Evolutionary conservation across 176 grass and related monocot genomes (phyloP).

Genomic region (Paspalum vaginatum): DNA sequence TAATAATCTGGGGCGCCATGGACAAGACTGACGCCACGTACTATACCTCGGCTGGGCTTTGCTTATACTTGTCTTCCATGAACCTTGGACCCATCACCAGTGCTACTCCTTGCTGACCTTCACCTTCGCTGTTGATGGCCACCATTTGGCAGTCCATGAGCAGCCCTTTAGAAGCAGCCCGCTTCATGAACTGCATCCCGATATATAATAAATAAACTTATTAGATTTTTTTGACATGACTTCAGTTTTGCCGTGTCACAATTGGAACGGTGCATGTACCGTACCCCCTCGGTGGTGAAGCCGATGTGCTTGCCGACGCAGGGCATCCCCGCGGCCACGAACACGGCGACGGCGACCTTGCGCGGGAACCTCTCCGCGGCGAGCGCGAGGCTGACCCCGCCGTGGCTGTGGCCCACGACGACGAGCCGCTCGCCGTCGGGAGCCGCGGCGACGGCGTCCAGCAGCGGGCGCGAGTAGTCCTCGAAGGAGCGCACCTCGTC

Average conservation of each 20-base stretch:
- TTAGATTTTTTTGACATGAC: neutral
- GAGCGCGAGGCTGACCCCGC: slow-evolving; percentile 52
- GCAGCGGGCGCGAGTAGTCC: slow-evolving; percentile 53
- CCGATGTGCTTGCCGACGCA: slow-evolving; percentile 42
- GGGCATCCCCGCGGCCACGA: slow-evolving; percentile 46
- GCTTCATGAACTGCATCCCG: slow-evolving; percentile 47
- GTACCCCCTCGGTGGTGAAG: neutral
- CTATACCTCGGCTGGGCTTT: slow-evolving; percentile 40
- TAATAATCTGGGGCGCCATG: no score
- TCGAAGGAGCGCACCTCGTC: slow-evolving; percentile 42
- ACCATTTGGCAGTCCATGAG: slow-evolving; percentile 45
- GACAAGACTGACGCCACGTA: neutral
- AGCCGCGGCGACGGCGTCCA: slow-evolving; percentile 31
- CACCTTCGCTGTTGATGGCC: neutral
- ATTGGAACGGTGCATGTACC: neutral
- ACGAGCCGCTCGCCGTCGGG: slow-evolving; percentile 39
- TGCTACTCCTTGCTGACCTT: slow-evolving; percentile 17
- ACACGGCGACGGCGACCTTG: slow-evolving; percentile 55
- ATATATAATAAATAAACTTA: no score
- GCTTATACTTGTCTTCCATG: slow-evolving; percentile 19
- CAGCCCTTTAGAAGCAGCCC: neutral
- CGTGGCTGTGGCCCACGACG: slow-evolving; percentile 60
- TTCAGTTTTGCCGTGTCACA: neutral
- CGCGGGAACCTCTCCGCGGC: slow-evolving; percentile 54
- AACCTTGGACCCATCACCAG: slow-evolving; percentile 33